Evolutionary conservation across 345 rosid genomes (phyloP).

Genomic region (Syzygium aromaticum): DNA sequence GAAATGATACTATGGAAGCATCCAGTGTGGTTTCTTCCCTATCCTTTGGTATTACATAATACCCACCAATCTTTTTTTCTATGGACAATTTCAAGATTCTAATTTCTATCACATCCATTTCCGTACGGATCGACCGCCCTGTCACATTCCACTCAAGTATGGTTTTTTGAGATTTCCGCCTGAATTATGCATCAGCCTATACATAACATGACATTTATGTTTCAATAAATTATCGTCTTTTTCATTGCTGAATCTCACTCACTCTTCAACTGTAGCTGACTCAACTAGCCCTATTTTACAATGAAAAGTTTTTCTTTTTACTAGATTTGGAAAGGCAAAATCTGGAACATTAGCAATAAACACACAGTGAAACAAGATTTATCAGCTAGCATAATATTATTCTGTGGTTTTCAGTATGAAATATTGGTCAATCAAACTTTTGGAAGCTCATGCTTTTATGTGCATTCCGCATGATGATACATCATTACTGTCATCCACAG

Average conservation of each 20-base stretch:
- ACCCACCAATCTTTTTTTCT: background rate
- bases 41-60: background rate
- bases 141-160: background rate
- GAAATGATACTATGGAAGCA: background rate
- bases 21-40: background rate
- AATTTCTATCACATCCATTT: slow-evolving; percentile 5
- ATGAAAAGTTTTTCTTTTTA: background rate
- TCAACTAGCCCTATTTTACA: background rate
- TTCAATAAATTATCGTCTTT: background rate
- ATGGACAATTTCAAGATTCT: background rate
- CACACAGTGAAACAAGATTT: background rate
- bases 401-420: background rate
- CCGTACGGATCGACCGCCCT: background rate
- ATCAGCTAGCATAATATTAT: background rate
- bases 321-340: background rate
- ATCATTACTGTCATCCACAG: background rate
- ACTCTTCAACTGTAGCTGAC: background rate
- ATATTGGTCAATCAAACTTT: background rate
- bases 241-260: background rate
- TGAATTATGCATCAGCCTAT: background rate
- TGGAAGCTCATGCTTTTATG: background rate
- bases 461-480: background rate
- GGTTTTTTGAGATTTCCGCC: background rate
- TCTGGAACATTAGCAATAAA: background rate
- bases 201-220: background rate